A percentile compares a stretch with the other conserved stretches of the same genome.
Conservation (phyloP, 2,329 filamentous ascomycete genomes). For the Chalaropsis thielavioides region DNA sequence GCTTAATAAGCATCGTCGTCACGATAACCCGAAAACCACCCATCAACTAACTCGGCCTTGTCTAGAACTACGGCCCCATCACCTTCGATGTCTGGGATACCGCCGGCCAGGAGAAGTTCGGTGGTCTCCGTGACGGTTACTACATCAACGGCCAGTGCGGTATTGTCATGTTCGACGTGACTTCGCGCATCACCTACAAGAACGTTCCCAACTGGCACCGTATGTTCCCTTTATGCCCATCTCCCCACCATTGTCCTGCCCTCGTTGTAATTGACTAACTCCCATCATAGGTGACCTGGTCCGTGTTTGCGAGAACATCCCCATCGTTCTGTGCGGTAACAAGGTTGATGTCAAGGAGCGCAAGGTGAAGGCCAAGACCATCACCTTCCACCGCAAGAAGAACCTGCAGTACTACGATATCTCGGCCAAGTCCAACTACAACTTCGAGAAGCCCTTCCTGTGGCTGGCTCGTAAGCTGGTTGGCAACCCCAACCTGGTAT, state of each 20-base stretch:
- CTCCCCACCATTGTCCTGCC: not conserved
- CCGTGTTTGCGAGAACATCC: slow-evolving; percentile 98
- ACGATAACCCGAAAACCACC: not conserved
- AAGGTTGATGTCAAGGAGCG: slow-evolving; percentile 99
- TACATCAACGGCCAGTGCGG: slow-evolving; percentile 99
- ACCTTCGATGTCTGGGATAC: slow-evolving; percentile 99
- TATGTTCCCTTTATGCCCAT: slow-evolving; percentile 38
- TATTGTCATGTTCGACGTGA: slow-evolving; percentile 99
- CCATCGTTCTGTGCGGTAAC: slow-evolving; percentile 96
- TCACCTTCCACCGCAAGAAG: slow-evolving; percentile 99
- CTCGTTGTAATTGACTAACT: not conserved
- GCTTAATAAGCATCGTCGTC: not conserved
- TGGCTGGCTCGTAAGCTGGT: slow-evolving; percentile 98
- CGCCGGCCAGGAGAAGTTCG: slow-evolving; percentile 98
- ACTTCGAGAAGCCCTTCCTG: slow-evolving; percentile 99
- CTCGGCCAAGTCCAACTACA: slow-evolving; percentile 99
- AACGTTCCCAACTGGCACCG: slow-evolving; percentile 99
- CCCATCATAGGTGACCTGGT: slow-evolving; percentile 67
- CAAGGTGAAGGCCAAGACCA: slow-evolving; percentile 99
- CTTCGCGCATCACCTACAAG: slow-evolving; percentile 99
- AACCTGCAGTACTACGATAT: slow-evolving; percentile 99
- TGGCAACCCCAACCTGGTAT: slow-evolving; percentile 73
- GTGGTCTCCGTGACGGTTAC: slow-evolving; percentile 97
- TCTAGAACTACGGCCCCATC: slow-evolving; percentile 81
- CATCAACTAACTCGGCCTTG: not conserved